Conservation (phyloP, 2,329 filamentous ascomycete genomes). For the Trichophyton schoenleinii region DNA sequence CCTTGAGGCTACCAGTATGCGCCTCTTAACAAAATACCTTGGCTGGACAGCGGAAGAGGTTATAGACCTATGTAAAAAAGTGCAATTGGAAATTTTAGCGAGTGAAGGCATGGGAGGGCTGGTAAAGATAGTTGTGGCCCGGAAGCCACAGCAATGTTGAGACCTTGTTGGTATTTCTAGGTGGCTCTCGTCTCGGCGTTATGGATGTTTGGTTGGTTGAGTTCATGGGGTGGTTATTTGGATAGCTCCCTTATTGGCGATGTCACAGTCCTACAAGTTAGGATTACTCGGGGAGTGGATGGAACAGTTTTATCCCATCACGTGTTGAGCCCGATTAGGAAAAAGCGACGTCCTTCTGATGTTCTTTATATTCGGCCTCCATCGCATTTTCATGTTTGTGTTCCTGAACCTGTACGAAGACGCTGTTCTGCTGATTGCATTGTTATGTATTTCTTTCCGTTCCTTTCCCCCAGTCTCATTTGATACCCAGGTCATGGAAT, state of each 20-base stretch:
- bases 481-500: neutral
- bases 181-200: neutral
- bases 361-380: neutral
- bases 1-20: conserved; percentile 27
- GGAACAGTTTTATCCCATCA: neutral
- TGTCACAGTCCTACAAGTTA: no score
- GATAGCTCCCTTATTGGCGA: no score
- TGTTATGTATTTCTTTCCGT: neutral
- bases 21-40: conserved; percentile 24
- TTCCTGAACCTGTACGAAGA: neutral
- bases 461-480: neutral
- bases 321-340: neutral
- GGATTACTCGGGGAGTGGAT: no score
- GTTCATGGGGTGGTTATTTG: no score
- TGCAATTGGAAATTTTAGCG: conserved; percentile 25
- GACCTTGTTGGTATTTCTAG: neutral
- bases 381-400: neutral
- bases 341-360: neutral
- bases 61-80: conserved; percentile 26
- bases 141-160: conserved; percentile 16
- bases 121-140: conserved; percentile 21
- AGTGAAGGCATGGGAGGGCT: conserved; percentile 18
- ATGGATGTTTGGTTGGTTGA: neutral
- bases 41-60: conserved; percentile 26
- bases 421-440: neutral